Percentiles rank a stretch among this genome's conserved stretches.
Evolutionary conservation across 345 rosid species (phyloP).

Genomic region (Eucalyptus polyanthemos): DNA sequence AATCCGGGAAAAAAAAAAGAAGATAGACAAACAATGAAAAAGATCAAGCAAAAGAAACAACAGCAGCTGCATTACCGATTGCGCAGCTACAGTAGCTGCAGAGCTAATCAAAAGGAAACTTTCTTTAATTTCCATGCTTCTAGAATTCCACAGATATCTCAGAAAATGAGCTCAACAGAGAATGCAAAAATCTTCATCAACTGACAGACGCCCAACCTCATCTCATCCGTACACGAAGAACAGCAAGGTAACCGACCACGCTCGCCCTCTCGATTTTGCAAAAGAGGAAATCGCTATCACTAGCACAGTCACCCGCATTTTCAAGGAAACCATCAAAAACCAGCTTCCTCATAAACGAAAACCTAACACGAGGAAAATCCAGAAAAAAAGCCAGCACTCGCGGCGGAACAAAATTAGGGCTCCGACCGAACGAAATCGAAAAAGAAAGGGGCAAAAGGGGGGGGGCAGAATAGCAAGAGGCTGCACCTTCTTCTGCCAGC

Average conservation of each 20-base stretch:
- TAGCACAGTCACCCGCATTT: neutral
- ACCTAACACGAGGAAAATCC: neutral
- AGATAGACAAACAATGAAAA: neutral
- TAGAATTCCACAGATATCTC: neutral
- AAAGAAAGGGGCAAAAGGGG: neutral
- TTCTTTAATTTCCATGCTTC: neutral
- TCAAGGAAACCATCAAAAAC: neutral
- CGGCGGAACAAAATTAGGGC: neutral
- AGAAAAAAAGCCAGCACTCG: neutral
- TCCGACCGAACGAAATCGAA: neutral
- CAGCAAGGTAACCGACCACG: neutral
- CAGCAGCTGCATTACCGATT: neutral
- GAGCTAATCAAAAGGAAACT: neutral
- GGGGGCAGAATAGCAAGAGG: neutral
- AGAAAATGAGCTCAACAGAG: neutral
- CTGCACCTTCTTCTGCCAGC: slow-evolving; percentile 1
- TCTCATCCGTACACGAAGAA: neutral
- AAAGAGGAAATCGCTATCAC: neutral
- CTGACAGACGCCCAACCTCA: neutral
- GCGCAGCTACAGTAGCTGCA: neutral
- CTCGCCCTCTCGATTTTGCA: neutral
- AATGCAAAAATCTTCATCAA: neutral
- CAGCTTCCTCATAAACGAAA: neutral
- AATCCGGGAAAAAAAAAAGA: neutral
- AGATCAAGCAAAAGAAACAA: neutral